Conservation (phyloP, 2,329 filamentous ascomycete species). For the Celoporthe dispersa region DNA sequence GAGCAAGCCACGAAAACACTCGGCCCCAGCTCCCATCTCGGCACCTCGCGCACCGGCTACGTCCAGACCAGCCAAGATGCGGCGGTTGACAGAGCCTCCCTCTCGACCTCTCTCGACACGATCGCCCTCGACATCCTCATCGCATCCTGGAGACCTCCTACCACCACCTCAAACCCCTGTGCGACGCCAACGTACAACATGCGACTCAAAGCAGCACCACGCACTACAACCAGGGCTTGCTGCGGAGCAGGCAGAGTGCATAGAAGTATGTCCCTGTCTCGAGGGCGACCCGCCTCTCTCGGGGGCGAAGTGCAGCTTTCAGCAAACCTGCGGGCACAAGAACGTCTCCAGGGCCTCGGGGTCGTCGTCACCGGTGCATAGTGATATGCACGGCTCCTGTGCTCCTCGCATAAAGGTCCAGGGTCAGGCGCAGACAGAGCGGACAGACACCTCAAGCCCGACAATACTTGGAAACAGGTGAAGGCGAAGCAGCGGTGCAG, state of each 20-base stretch:
- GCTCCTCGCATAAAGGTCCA: background rate
- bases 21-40: background rate
- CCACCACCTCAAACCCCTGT: background rate
- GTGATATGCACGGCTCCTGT: background rate
- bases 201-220: background rate
- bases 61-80: slow-evolving; percentile 10
- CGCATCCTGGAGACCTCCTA: background rate
- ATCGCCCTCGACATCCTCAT: background rate
- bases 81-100: slow-evolving; percentile 3
- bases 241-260: background rate
- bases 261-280: background rate
- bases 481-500: background rate
- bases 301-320: background rate
- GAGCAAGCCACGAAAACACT: slow-evolving; percentile 17
- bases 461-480: background rate
- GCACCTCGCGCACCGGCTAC: background rate
- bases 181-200: background rate
- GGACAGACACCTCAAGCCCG: background rate
- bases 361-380: background rate
- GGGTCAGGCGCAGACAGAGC: background rate
- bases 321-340: background rate
- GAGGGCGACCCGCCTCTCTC: background rate
- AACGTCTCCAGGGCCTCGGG: background rate
- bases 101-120: background rate
- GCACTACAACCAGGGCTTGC: background rate